These are phyloP conservation scores for Penicillium hordei DNA, from an alignment of 2,329 filamentous ascomycete species.

Conservation along the genomic window DNA sequence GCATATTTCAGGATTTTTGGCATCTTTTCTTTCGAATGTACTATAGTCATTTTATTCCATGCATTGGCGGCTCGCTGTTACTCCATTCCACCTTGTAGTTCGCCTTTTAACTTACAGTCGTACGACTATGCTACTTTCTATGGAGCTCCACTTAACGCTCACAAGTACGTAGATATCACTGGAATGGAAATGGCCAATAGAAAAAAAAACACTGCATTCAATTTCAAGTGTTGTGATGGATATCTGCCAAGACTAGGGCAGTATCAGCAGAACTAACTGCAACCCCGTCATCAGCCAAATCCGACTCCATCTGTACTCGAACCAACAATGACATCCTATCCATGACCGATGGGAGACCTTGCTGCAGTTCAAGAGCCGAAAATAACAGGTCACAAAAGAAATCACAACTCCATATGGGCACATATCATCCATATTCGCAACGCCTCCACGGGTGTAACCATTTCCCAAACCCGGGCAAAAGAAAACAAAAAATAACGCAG, in stretches of 20 bases:
- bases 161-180: not conserved
- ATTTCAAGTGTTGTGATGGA: not conserved
- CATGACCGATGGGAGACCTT: not conserved
- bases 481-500: not conserved
- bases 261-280: not conserved
- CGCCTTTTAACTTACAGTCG: not conserved
- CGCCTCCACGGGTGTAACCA: not conserved
- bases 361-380: not conserved
- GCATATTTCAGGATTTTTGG: constrained; percentile 31
- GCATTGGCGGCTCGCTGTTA: constrained; percentile 20
- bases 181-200: not conserved
- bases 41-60: constrained; percentile 28
- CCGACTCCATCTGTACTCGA: not conserved
- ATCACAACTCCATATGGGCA: not conserved
- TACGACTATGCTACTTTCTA: not conserved
- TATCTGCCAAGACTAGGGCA: not conserved
- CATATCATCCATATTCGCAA: not conserved
- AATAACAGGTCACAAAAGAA: not conserved
- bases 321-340: not conserved
- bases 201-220: not conserved
- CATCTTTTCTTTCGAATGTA: constrained; percentile 29
- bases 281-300: not conserved
- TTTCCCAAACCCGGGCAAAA: not conserved
- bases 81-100: not conserved
- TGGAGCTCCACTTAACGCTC: not conserved